These are phyloP conservation scores for Agastache rugosa DNA, from an alignment of 257 asterid genomes.

Conservation along the genomic window DNA sequence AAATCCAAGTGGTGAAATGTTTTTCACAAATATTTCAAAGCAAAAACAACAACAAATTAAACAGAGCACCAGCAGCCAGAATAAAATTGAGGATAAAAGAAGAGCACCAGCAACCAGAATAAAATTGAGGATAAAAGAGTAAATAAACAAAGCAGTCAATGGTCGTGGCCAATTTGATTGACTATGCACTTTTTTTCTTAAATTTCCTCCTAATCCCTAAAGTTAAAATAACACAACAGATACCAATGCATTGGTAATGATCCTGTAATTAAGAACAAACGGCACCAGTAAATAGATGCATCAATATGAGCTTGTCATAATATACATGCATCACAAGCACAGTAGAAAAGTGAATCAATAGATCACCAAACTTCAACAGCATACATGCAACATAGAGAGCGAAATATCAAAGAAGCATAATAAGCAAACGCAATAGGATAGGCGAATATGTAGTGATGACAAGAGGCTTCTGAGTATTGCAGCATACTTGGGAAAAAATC, in stretches of 20 bases:
- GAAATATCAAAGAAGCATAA: neutral
- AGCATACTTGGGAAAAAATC: constrained; percentile 95
- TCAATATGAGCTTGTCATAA: neutral
- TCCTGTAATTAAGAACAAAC: no score
- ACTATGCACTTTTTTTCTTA: neutral
- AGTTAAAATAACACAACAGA: no score
- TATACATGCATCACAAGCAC: neutral
- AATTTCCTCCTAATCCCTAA: neutral
- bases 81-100: neutral
- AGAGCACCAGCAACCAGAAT: no score
- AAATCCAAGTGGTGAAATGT: neutral
- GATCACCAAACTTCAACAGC: constrained; percentile 20
- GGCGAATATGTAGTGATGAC: constrained; percentile 3
- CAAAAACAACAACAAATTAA: neutral
- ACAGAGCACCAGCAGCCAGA: neutral
- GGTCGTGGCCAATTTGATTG: neutral
- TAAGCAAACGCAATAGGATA: neutral
- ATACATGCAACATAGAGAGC: neutral
- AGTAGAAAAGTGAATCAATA: constrained; percentile 5
- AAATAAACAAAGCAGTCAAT: neutral
- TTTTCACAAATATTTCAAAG: no score
- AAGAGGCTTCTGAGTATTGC: constrained; percentile 3
- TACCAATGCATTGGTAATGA: no score
- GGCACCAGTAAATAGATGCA: no score
- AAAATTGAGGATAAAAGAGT: no score